phyloP scores from a whole-genome alignment of 352 stramenopile genomes.

The Globisporangium nagaii region DNA sequence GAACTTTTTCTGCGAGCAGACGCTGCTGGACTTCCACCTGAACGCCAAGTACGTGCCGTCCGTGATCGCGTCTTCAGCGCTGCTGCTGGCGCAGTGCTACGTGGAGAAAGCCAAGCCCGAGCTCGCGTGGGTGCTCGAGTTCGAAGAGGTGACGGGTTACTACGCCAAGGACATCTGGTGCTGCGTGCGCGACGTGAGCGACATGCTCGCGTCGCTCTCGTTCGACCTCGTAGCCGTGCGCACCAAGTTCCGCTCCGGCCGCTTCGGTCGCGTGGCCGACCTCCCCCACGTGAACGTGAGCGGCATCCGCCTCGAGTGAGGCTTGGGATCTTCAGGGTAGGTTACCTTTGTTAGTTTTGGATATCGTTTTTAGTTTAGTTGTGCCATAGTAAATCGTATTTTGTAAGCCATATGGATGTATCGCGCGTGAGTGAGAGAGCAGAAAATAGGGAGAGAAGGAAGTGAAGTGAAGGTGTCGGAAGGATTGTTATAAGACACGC shows the following conservation, averaged over 20 bases:
- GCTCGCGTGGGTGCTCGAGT: slow-evolving; percentile 39
- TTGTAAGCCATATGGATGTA: slow-evolving; percentile 12
- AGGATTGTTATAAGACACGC: slow-evolving; percentile 1
- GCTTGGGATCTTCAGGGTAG: not conserved
- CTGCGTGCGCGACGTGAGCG: slow-evolving; percentile 30
- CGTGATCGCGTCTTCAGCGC: slow-evolving; percentile 36
- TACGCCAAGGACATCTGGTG: slow-evolving; percentile 29
- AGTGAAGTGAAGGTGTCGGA: not conserved
- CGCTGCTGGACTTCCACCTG: slow-evolving; percentile 52
- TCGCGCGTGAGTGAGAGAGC: not conserved
- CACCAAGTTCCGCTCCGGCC: slow-evolving; percentile 34
- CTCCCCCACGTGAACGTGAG: slow-evolving; percentile 13
- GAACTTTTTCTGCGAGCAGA: slow-evolving; percentile 53
- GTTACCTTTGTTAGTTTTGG: not conserved
- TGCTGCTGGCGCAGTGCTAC: slow-evolving; percentile 49
- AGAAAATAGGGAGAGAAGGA: not conserved
- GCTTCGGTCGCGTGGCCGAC: slow-evolving; percentile 13
- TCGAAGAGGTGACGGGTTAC: slow-evolving; percentile 46
- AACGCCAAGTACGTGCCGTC: slow-evolving; percentile 42
- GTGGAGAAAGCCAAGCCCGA: slow-evolving; percentile 28
- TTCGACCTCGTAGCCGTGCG: slow-evolving; percentile 34
- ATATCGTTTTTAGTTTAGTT: not conserved
- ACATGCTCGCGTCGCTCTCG: slow-evolving; percentile 27
- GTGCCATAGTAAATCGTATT: slow-evolving; percentile 4
- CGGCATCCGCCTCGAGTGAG: slow-evolving; percentile 12